Evolutionary conservation across 371 early-diverging fungal species (phyloP), one percentile per base, ranked within the genome.

Genomic region (Gilbertella persicaria): DNA sequence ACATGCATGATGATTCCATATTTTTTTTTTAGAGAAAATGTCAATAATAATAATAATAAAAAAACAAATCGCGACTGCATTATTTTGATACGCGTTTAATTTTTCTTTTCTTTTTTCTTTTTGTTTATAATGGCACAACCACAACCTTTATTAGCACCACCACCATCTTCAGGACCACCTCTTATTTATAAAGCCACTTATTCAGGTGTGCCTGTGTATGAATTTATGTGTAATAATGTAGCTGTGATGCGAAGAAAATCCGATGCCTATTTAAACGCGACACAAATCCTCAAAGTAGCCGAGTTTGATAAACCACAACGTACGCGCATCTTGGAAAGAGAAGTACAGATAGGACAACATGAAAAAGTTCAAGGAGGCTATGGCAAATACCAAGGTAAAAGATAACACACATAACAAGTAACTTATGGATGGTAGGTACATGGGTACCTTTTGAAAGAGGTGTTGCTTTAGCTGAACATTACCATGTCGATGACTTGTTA

Each of bases 351-450:
- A 0, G 93, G 93, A 7, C 69, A 76, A 38, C 93, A 91, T 58
- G 96, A 96, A 50, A 95, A 95, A 66, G 88, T 96, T 5, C 96
- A 95, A 70, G 97, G 97, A 13, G 97, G 97, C 10, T 95, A 96
- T 55, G 97, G 97, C 25, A 95, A 95, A 75, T 95, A 94, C 64
- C 95, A 96, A 75, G 96, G 96, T 57, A 93, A 85, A 20, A 9
- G 21, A 38, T 40, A 12, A 16, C 41, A 17, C 9, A 9, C 10
- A 7, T 40, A 40, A 20, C 20, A 19, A 36, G 14, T 4, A 36
- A 12, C n/a, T 21, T 21, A 19, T 23, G 4, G n/a, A 48, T 46
- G 17, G 16, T 55, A 79, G 79, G 79, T 14, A 79, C 79, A 14
- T 79, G 76, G 91, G 82, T 95, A 5, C 95, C 95, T 0, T 90